Conservation (phyloP, 2,329 filamentous ascomycete species). For the Stemphylium lycopersici region DNA sequence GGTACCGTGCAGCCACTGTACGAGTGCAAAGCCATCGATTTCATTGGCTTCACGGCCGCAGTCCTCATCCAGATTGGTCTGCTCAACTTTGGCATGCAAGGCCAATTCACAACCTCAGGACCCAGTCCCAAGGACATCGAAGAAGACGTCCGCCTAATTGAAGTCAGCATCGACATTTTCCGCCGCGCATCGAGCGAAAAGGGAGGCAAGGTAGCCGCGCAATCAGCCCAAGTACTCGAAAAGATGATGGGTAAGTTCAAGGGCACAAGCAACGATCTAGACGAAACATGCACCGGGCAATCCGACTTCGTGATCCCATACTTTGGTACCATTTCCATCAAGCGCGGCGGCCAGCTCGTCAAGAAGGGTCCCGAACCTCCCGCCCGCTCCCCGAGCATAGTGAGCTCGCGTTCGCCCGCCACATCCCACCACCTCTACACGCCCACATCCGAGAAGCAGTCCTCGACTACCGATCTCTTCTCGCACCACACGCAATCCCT, state of each 20-base stretch:
- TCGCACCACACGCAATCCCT: conserved; percentile 18
- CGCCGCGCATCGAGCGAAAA: conserved; percentile 49
- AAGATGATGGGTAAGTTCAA: conserved; percentile 46
- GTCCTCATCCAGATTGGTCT: conserved; percentile 53
- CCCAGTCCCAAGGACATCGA: conserved; percentile 39
- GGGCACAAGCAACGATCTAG: conserved; percentile 5
- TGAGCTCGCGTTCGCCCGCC: conserved; percentile 2
- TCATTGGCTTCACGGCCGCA: conserved; percentile 55
- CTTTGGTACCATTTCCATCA: conserved; percentile 51
- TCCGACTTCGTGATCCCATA: conserved; percentile 49
- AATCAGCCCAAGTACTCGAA: conserved; percentile 48
- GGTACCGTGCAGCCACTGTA: conserved; percentile 47
- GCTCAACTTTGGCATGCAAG: conserved; percentile 42
- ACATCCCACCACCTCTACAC: conserved; percentile 15
- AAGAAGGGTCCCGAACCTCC: conserved; percentile 4
- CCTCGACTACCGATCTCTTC: conserved; percentile 18
- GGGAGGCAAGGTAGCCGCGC: conserved; percentile 50
- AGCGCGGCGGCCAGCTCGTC: conserved; percentile 33
- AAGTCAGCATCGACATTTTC: conserved; percentile 52
- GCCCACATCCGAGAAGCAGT: conserved; percentile 17
- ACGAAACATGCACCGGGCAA: conserved; percentile 18
- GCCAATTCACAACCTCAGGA: not conserved
- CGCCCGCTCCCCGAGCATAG: conserved; percentile 1
- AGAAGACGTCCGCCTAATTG: conserved; percentile 46
- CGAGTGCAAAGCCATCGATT: conserved; percentile 56